phyloP scores from a whole-genome alignment of 2,329 filamentous ascomycete species.

The Ophiocordyceps unilateralis region DNA sequence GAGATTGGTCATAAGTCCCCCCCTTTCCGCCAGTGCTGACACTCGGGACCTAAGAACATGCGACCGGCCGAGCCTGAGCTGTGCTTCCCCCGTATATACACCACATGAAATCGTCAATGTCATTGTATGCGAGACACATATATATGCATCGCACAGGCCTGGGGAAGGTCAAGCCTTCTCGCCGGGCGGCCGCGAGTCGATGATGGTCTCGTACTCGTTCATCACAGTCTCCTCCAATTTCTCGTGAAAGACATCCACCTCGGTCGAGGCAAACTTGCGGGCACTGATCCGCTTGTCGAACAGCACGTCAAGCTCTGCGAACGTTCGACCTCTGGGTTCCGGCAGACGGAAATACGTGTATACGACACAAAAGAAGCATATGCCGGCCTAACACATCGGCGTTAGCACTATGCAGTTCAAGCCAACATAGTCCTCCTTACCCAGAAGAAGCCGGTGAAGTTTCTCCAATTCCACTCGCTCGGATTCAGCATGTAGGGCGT shows the following conservation, averaged over 20 bases:
- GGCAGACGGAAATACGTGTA: conserved; percentile 47
- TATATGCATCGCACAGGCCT: not conserved
- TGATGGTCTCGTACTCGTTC: conserved; percentile 26
- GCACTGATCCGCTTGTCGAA: conserved; percentile 60
- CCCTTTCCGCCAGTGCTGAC: too few species aligned
- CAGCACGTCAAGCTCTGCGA: conserved; percentile 71
- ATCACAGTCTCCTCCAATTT: conserved; percentile 29
- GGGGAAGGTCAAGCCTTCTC: conserved; percentile 2
- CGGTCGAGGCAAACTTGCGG: conserved; percentile 48
- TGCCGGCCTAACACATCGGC: conserved; percentile 32
- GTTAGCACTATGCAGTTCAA: not conserved
- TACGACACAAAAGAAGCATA: conserved; percentile 64
- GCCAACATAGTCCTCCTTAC: conserved; percentile 14
- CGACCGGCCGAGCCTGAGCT: too few species aligned
- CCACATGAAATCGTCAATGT: too few species aligned
- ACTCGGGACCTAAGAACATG: too few species aligned
- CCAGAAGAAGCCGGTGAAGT: conserved; percentile 82
- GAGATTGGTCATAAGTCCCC: too few species aligned
- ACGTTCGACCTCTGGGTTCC: conserved; percentile 63
- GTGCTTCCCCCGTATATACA: too few species aligned
- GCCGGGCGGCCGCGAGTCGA: conserved; percentile 3
- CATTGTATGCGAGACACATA: too few species aligned
- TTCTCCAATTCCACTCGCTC: conserved; percentile 70
- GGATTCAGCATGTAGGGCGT: conserved; percentile 93
- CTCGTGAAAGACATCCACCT: conserved; percentile 39